Evolutionary conservation across 495 filamentous ascomycete genomes (phyloP), one percentile per base, ranked within the genome.

Genomic region (Hypoxylon subgilvum): DNA sequence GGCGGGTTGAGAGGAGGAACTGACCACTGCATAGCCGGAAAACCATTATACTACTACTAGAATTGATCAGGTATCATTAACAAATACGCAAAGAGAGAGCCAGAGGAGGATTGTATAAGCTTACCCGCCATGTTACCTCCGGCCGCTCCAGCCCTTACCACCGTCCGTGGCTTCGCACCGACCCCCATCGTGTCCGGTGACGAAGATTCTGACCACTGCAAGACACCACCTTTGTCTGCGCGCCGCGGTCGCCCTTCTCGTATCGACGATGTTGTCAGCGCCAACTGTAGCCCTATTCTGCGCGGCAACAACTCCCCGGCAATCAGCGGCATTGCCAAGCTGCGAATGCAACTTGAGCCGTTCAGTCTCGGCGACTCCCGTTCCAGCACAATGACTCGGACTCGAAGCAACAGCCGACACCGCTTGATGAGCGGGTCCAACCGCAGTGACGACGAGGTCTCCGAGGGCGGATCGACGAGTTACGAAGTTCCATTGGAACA

Each of bases 401-500:
- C 68, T 18, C 82, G 79, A 46, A 77, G 74, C 60, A 68, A 61
- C 40, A 69, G 67, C 30, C 57, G 64, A 23, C 56, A 36, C 2
- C 61, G 64, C 50, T 67, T 52, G 18, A 70, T 57, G 40, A 71
- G 69, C 58, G 64, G 67, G 36, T 30, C 48, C n/a, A 67, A 68
- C 32, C 66, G 57, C 19, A 77, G 76, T 40, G 75, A 74, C 22
- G 74, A 75, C 38, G 76, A 77, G 49, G 69, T 69, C 10, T 81
- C 77, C 1, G 71, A 77, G 30, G 64, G 45, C 22, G 73, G 74
- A 14, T 76, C 73, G 19, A 77, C 73, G n/a, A 89, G 86, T 63
- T 97, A 97, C 64, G 92, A 97, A 73, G 84, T 98, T 49, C 84
- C 86, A 34, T 76, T 98, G 27, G 90, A 96, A 48, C 72, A 91